Evolutionary conservation across 148 eudicot genomes (phyloP).

Genomic region (Pouteria glomerata): DNA sequence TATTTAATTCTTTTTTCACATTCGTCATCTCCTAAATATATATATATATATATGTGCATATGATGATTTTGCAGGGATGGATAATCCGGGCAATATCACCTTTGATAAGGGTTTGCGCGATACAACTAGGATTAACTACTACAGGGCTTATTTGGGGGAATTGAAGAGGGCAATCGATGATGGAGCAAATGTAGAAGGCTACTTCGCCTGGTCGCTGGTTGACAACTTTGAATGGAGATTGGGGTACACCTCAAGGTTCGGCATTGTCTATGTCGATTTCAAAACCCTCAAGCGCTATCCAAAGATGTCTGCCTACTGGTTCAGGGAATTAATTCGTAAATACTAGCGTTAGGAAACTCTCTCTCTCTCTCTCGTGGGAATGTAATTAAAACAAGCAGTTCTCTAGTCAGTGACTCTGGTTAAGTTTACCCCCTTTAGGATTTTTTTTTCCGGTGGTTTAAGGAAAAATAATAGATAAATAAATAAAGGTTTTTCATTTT

Average conservation of each 20-base stretch:
- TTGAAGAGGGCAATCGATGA: slow-evolving; percentile 66
- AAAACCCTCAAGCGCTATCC: slow-evolving; percentile 74
- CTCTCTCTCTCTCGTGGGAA: background rate
- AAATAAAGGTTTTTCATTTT: too few species aligned
- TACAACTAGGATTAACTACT: slow-evolving; percentile 60
- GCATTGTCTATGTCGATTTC: slow-evolving; percentile 85
- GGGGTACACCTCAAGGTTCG: slow-evolving; percentile 90
- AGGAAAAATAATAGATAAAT: too few species aligned
- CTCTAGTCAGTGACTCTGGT: background rate
- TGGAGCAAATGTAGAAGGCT: slow-evolving; percentile 82
- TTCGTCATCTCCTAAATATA: background rate
- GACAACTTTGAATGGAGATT: slow-evolving; percentile 93
- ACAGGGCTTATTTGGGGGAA: slow-evolving; percentile 50
- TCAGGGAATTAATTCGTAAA: slow-evolving; percentile 44
- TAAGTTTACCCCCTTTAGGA: background rate
- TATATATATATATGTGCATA: background rate
- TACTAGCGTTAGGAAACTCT: slow-evolving; percentile 20
- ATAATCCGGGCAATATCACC: slow-evolving; percentile 75
- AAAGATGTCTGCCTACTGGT: slow-evolving; percentile 86
- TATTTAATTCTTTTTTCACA: background rate
- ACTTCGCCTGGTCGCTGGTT: slow-evolving; percentile 91
- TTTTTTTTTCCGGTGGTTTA: too few species aligned
- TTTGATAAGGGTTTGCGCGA: slow-evolving; percentile 53
- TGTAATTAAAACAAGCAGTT: slow-evolving; percentile 16
- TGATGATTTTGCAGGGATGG: slow-evolving; percentile 68